Conservation (phyloP, 306 rosid genomes). For the Glycine latifolia region DNA sequence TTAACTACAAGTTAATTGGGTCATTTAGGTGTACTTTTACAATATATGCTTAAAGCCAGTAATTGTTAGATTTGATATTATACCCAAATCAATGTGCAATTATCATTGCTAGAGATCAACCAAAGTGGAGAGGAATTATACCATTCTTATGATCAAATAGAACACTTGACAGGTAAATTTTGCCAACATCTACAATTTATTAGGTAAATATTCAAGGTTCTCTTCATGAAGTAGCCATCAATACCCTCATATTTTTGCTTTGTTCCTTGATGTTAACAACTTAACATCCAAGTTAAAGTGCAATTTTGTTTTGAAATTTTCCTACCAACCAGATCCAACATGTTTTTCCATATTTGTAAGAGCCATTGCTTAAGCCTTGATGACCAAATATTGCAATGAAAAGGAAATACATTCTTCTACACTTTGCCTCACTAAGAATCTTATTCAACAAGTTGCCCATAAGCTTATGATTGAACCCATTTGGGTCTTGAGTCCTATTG, state of each 20-base stretch:
- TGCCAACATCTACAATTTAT: not conserved
- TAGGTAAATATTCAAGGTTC: not conserved
- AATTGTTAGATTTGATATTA: not conserved
- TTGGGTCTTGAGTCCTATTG: too few relatives aligned
- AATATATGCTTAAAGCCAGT: not conserved
- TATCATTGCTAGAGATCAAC: not conserved
- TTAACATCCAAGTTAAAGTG: not conserved
- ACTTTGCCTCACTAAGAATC: too few relatives aligned
- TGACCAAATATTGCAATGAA: not conserved
- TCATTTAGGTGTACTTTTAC: not conserved
- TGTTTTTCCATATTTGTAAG: not conserved
- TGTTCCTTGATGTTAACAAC: not conserved
- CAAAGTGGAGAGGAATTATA: not conserved
- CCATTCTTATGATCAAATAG: not conserved
- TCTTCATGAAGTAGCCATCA: not conserved
- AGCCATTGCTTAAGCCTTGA: not conserved
- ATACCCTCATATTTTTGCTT: not conserved
- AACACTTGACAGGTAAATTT: not conserved
- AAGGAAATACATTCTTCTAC: too few relatives aligned
- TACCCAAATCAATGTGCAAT: not conserved
- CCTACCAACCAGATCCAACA: not conserved
- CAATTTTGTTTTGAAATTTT: constrained; percentile 1
- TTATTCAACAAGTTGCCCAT: too few relatives aligned
- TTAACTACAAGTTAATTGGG: not conserved
- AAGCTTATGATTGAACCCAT: too few relatives aligned